phyloP scores from a whole-genome alignment of 768 basidiomycete genomes.

The Leccinum pellstonianum region DNA sequence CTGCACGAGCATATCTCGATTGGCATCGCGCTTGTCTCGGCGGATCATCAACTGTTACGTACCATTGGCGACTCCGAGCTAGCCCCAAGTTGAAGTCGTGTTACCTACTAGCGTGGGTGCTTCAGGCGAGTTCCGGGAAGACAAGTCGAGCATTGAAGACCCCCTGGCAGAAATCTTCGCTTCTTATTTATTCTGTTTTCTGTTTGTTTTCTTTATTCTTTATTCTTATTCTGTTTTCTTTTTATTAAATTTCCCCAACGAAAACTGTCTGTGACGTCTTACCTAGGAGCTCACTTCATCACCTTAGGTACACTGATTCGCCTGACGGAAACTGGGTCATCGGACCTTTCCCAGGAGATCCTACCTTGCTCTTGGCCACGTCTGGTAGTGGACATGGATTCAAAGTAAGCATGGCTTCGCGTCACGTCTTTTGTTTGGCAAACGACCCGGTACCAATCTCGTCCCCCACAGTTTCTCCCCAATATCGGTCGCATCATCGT shows the following conservation, averaged over 20 bases:
- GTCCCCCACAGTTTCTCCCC: conserved; percentile 70
- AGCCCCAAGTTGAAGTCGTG: background rate
- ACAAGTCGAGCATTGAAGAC: conserved; percentile 6
- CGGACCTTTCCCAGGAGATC: conserved; percentile 61
- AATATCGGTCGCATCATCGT: conserved; percentile 76
- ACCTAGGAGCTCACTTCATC: background rate
- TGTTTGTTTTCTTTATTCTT: conserved; percentile 3
- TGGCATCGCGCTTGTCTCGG: background rate
- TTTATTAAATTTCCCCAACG: background rate
- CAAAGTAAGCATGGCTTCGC: conserved; percentile 50
- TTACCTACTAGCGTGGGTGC: background rate
- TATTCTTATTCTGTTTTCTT: background rate
- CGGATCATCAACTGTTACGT: too few relatives aligned
- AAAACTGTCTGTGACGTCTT: background rate
- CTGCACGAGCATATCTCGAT: too few relatives aligned
- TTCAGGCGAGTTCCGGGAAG: background rate
- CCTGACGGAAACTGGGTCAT: conserved; percentile 89
- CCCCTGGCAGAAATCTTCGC: conserved; percentile 1
- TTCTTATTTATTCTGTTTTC: background rate
- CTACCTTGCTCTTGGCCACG: conserved; percentile 74
- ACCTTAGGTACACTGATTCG: conserved; percentile 82
- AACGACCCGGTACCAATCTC: background rate
- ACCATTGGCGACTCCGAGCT: background rate
- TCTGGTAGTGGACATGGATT: conserved; percentile 87
- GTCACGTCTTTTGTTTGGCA: background rate